These are phyloP conservation scores for Dichotomocladium elegans DNA, from an alignment of 371 early-diverging fungal genomes.

Conservation along the genomic window DNA sequence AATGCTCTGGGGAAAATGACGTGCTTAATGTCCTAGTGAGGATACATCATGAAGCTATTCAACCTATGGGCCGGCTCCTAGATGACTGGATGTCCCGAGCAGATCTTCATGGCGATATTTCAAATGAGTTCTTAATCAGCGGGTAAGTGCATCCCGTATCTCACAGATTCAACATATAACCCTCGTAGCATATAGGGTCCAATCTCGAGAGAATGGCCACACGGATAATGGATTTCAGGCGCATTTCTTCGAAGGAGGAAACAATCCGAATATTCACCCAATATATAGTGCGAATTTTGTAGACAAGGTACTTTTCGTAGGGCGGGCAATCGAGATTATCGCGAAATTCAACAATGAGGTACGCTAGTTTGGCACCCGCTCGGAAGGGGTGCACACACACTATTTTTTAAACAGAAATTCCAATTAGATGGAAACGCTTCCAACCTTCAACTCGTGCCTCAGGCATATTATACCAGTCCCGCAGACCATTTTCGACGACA, in stretches of 20 bases:
- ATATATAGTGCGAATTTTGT: slow-evolving; percentile 19
- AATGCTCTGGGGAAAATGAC: slow-evolving; percentile 13
- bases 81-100: slow-evolving; percentile 42
- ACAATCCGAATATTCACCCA: slow-evolving; percentile 15
- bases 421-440: not conserved
- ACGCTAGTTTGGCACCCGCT: no score
- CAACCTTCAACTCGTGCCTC: not conserved
- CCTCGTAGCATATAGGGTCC: not conserved
- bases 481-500: not conserved
- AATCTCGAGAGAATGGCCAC: not conserved
- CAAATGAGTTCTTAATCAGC: slow-evolving; percentile 30
- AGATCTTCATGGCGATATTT: slow-evolving; percentile 19
- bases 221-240: not conserved
- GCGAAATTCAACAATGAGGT: slow-evolving; percentile 1
- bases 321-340: slow-evolving; percentile 1
- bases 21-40: slow-evolving; percentile 12
- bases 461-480: not conserved
- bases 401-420: no score
- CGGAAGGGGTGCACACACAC: not conserved
- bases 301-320: slow-evolving; percentile 17
- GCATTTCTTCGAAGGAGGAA: not conserved
- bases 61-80: slow-evolving; percentile 28
- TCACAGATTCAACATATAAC: not conserved
- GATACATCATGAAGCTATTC: slow-evolving; percentile 18
- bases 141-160: slow-evolving; percentile 3